phyloP scores from a whole-genome alignment of 2,329 filamentous ascomycete genomes.

The Neodidymelliopsis sp. region DNA sequence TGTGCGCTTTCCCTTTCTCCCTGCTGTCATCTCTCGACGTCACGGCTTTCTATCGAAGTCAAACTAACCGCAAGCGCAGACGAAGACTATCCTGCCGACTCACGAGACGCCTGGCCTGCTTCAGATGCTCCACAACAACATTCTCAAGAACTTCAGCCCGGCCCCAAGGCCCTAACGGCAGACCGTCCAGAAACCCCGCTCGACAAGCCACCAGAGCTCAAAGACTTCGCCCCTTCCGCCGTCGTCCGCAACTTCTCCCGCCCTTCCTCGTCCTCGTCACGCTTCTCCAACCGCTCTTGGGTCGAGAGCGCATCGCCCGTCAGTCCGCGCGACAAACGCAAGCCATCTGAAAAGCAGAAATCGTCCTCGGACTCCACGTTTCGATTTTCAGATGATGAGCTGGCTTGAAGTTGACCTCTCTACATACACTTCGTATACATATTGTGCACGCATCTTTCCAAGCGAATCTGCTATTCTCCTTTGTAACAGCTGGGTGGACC shows the following conservation, averaged over 20 bases:
- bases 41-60: not conserved
- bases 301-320: constrained; percentile 14
- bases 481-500: constrained; percentile 9
- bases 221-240: not conserved
- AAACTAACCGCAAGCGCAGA: constrained; percentile 12
- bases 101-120: constrained; percentile 1
- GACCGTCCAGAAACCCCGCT: not conserved
- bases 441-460: not conserved
- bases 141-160: too few species aligned
- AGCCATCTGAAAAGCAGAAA: constrained; percentile 6
- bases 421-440: not conserved
- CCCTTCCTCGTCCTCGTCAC: constrained; percentile 16
- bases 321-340: constrained; percentile 8
- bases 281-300: constrained; percentile 14
- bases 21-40: not conserved
- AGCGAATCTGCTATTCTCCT: not conserved
- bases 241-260: constrained; percentile 13
- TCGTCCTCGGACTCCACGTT: constrained; percentile 7
- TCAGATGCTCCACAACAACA: too few species aligned
- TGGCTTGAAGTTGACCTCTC: constrained; percentile 2
- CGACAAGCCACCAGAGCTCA: not conserved
- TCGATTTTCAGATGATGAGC: constrained; percentile 15
- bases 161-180: too few species aligned
- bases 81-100: constrained; percentile 1
- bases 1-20: constrained; percentile 8